Evolutionary conservation across 2,329 filamentous ascomycete species (phyloP).

Genomic region (Aspergillus felis): DNA sequence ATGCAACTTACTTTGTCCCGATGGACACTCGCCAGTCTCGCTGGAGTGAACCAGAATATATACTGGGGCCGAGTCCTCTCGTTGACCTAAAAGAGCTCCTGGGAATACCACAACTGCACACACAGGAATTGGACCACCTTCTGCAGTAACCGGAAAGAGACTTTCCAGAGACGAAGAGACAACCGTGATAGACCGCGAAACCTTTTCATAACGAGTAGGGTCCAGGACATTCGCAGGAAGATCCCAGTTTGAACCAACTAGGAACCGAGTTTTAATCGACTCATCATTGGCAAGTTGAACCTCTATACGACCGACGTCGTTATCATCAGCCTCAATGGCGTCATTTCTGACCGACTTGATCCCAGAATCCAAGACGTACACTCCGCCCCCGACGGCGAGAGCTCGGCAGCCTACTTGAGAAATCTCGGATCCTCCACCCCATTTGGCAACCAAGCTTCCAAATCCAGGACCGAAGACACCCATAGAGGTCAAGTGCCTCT

Average conservation of each 20-base stretch:
- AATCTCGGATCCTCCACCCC: conserved; percentile 84
- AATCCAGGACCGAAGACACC: conserved; percentile 86
- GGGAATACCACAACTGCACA: conserved; percentile 51
- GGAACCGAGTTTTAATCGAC: conserved; percentile 30
- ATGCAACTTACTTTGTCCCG: conserved; percentile 76
- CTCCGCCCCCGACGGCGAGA: conserved; percentile 81
- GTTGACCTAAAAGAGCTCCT: conserved; percentile 25
- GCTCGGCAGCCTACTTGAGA: conserved; percentile 89
- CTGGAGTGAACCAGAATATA: conserved; percentile 73
- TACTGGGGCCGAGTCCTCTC: conserved; percentile 44
- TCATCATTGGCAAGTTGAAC: conserved; percentile 37
- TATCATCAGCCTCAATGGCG: conserved; percentile 7
- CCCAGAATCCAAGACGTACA: conserved; percentile 79
- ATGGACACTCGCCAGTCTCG: conserved; percentile 87
- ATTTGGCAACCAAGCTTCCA: conserved; percentile 85
- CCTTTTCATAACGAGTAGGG: conserved; percentile 26
- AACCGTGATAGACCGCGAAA: conserved; percentile 64
- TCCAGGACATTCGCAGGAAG: conserved; percentile 20
- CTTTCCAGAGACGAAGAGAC: conserved; percentile 61
- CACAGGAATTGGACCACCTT: conserved; percentile 72
- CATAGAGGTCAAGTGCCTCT: conserved; percentile 78
- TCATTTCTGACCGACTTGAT: conserved; percentile 41
- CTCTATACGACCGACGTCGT: conserved; percentile 20
- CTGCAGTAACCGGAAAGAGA: conserved; percentile 67
- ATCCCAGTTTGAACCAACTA: conserved; percentile 39